phyloP scores from a whole-genome alignment of 2,329 filamentous ascomycete genomes.

The Fusarium phyllophilum region DNA sequence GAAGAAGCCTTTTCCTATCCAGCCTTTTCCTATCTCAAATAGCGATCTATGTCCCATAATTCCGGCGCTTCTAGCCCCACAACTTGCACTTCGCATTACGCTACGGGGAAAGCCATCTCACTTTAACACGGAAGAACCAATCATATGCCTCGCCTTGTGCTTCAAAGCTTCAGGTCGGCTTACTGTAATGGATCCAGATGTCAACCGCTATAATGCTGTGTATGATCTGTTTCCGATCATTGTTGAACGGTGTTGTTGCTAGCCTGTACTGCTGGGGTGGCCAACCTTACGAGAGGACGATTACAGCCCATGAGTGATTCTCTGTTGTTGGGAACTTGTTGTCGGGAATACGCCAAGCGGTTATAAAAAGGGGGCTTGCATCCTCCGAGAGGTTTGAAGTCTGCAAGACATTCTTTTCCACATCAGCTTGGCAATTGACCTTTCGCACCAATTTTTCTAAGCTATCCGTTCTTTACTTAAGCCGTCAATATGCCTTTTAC shows the following conservation, averaged over 20 bases:
- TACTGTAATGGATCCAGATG: not conserved
- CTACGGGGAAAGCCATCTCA: not conserved
- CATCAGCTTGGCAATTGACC: too few relatives aligned
- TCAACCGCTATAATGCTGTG: not conserved
- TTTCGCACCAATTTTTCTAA: too few relatives aligned
- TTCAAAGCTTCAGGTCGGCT: too few relatives aligned
- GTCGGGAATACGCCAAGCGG: too few relatives aligned
- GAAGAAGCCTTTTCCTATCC: not conserved
- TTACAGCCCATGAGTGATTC: not conserved
- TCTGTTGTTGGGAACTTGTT: fast-evolving
- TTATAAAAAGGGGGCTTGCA: too few relatives aligned
- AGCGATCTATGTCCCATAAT: not conserved
- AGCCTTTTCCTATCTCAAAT: not conserved
- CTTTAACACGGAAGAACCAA: not conserved
- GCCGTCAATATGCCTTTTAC: not conserved
- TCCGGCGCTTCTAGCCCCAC: not conserved
- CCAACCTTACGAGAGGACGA: not conserved
- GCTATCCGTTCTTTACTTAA: not conserved
- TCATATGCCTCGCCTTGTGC: not conserved
- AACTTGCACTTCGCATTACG: not conserved
- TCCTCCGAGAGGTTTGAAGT: too few relatives aligned
- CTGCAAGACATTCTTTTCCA: too few relatives aligned
- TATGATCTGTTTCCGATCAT: not conserved
- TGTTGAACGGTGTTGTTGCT: not conserved
- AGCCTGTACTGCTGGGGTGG: fast-evolving